Evolutionary conservation across 1,139 yeast species (phyloP).

Genomic region (Candida smagusa): DNA sequence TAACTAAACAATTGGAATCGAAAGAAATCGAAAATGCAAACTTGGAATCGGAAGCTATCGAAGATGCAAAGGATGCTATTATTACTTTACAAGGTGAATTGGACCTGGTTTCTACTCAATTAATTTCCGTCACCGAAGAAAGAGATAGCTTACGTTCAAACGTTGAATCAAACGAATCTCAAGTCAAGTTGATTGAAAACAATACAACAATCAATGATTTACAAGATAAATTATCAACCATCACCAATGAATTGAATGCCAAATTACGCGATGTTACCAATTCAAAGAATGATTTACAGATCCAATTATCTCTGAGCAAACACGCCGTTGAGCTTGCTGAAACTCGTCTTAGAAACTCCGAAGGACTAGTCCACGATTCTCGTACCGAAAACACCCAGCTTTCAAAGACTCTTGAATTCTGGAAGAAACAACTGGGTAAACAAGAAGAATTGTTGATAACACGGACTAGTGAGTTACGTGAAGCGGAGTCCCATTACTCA

Average conservation of each 20-base stretch:
- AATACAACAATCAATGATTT: slow-evolving; percentile 29
- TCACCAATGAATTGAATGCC: slow-evolving; percentile 23
- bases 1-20: slow-evolving; percentile 68
- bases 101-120: slow-evolving; percentile 45
- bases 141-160: slow-evolving; percentile 56
- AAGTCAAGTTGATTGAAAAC: slow-evolving; percentile 24
- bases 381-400: slow-evolving; percentile 22
- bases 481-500: slow-evolving; percentile 51
- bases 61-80: slow-evolving; percentile 78
- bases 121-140: slow-evolving; percentile 56
- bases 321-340: slow-evolving; percentile 36
- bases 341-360: slow-evolving; percentile 28
- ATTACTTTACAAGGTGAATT: slow-evolving; percentile 63
- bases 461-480: slow-evolving; percentile 55
- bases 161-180: slow-evolving; percentile 22
- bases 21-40: slow-evolving; percentile 38
- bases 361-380: slow-evolving; percentile 23
- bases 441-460: slow-evolving; percentile 54
- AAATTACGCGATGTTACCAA: slow-evolving; percentile 25
- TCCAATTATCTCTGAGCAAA: slow-evolving; percentile 28
- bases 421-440: slow-evolving; percentile 54
- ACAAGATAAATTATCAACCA: slow-evolving; percentile 24
- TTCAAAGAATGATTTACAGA: slow-evolving; percentile 29
- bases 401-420: slow-evolving; percentile 23
- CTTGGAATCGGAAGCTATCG: slow-evolving; percentile 57